These are phyloP conservation scores for Colletotrichum aenigma DNA, from an alignment of 2,329 filamentous ascomycete genomes.

Conservation along the genomic window DNA sequence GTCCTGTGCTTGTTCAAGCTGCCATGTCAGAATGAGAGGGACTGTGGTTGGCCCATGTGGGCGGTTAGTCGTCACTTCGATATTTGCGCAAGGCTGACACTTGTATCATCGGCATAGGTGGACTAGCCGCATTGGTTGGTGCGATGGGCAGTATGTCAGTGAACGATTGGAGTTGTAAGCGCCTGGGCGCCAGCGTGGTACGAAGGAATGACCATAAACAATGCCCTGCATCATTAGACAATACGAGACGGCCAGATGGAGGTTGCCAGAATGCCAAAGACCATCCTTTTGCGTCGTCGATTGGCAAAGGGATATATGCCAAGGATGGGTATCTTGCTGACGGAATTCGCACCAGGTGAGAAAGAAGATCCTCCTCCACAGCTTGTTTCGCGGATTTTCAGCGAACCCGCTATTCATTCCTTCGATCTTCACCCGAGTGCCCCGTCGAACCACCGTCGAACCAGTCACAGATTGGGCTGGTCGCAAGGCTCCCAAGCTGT, in stretches of 20 bases:
- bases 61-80: not conserved
- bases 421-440: not conserved
- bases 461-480: not conserved
- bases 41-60: not conserved
- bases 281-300: not conserved
- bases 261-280: not conserved
- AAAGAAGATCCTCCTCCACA: not conserved
- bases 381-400: not conserved
- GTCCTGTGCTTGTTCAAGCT: not conserved
- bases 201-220: not conserved
- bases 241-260: not conserved
- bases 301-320: not conserved
- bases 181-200: not conserved
- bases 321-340: not conserved
- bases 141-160: not conserved
- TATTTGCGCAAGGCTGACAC: not conserved
- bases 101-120: not conserved
- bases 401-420: not conserved
- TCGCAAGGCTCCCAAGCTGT: not conserved
- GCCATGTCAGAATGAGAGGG: not conserved
- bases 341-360: not conserved
- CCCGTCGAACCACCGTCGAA: not conserved
- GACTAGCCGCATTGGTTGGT: not conserved
- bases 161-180: not conserved
- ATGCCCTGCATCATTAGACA: not conserved